Percentiles rank a stretch among this genome's conserved stretches.
These are phyloP conservation scores for Colletotrichum sidae DNA, from an alignment of 2,329 filamentous ascomycete species.

Conservation along the genomic window DNA sequence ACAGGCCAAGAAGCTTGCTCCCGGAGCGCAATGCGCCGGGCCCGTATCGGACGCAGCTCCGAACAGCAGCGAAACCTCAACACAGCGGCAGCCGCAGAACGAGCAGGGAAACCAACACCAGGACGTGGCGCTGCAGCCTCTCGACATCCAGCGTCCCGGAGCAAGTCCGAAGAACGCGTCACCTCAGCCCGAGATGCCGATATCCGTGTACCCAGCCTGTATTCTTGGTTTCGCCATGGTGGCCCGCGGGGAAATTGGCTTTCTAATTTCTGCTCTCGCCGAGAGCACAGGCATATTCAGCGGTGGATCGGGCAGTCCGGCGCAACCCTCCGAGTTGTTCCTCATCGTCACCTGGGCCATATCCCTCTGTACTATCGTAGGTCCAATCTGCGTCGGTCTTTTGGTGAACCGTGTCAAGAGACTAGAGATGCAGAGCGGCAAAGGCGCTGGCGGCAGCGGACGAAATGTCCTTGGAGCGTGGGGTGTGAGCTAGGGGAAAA, in stretches of 20 bases:
- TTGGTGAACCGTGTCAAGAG: slow-evolving; percentile 56
- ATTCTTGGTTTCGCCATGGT: slow-evolving; percentile 78
- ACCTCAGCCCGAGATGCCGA: slow-evolving; percentile 55
- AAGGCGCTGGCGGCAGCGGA: not conserved
- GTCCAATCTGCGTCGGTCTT: slow-evolving; percentile 61
- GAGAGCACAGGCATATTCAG: slow-evolving; percentile 62
- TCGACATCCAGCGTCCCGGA: slow-evolving; percentile 35
- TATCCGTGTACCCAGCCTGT: slow-evolving; percentile 74
- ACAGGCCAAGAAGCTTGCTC: slow-evolving; percentile 16
- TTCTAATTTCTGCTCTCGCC: slow-evolving; percentile 78
- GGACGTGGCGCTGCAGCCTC: not conserved
- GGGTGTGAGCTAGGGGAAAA: slow-evolving; percentile 24
- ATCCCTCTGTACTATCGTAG: slow-evolving; percentile 64
- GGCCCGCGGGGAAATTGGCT: slow-evolving; percentile 83
- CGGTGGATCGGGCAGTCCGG: slow-evolving; percentile 15
- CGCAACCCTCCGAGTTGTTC: slow-evolving; percentile 55
- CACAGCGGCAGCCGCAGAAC: not conserved
- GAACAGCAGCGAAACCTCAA: not conserved
- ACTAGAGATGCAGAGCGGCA: slow-evolving; percentile 38
- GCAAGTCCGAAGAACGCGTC: slow-evolving; percentile 30
- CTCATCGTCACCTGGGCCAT: slow-evolving; percentile 68
- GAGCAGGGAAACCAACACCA: not conserved
- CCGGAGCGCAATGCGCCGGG: slow-evolving; percentile 25
- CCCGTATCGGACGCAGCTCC: not conserved
- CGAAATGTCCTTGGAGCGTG: slow-evolving; percentile 34